Conservation (phyloP, 2,329 filamentous ascomycete genomes). For the Sporothrix sp. region DNA sequence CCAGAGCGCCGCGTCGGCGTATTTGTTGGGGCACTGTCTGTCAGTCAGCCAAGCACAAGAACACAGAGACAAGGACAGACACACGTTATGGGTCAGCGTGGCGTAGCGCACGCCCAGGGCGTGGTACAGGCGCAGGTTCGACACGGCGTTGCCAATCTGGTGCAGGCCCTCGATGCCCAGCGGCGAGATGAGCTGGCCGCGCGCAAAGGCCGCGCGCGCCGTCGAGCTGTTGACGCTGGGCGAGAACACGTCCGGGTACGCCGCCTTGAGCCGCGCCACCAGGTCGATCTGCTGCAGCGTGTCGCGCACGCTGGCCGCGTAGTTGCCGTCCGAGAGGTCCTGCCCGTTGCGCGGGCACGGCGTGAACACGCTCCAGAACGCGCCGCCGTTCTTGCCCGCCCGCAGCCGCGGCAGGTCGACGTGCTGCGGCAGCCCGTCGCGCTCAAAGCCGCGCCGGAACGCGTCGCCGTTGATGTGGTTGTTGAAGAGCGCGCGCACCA, state of each 20-base stretch:
- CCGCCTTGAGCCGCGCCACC: constrained; percentile 50
- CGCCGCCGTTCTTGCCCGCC: constrained; percentile 63
- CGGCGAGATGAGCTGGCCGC: constrained; percentile 62
- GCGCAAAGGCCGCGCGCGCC: constrained; percentile 49
- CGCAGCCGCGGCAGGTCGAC: constrained; percentile 71
- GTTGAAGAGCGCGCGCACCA: constrained; percentile 54
- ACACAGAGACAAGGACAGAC: not conserved
- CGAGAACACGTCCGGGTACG: constrained; percentile 63
- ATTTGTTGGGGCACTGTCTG: constrained; percentile 65
- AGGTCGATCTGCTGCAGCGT: constrained; percentile 71
- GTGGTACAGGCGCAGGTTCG: constrained; percentile 67
- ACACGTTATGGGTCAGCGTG: constrained; percentile 72
- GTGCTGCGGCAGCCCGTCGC: constrained; percentile 58
- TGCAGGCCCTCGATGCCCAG: constrained; percentile 81
- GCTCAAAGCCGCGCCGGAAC: constrained; percentile 65
- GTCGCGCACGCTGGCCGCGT: constrained; percentile 42
- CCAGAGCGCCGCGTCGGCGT: constrained; percentile 71
- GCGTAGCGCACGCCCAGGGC: constrained; percentile 75
- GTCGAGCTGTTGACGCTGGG: constrained; percentile 47
- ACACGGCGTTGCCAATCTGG: constrained; percentile 78
- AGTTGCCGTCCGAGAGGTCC: constrained; percentile 65
- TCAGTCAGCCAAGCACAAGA: not conserved
- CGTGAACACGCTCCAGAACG: constrained; percentile 88
- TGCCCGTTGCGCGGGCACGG: constrained; percentile 63
- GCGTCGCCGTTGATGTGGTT: constrained; percentile 69